Percentiles rank a stretch among this genome's conserved stretches.
These are phyloP conservation scores for Fraxinus excelsior DNA, from an alignment of 257 asterid species.

Conservation along the genomic window DNA sequence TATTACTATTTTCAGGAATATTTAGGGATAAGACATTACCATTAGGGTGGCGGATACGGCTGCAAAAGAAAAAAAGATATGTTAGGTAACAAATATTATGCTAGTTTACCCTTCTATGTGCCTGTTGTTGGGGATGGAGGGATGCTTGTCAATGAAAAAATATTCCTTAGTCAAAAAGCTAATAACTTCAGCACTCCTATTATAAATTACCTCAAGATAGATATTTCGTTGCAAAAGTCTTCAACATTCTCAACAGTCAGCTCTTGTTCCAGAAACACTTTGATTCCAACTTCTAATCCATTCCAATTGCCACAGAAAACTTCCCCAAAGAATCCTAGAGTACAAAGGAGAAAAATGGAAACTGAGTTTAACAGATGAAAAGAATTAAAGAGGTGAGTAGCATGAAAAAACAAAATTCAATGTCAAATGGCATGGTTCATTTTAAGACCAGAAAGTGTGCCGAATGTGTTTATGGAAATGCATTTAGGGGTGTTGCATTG, in stretches of 20 bases:
- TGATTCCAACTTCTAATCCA: constrained; percentile 79
- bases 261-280: constrained; percentile 83
- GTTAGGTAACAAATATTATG: constrained; percentile 32
- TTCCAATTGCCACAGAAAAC: constrained; percentile 91
- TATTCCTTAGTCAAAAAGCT: background rate
- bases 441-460: background rate
- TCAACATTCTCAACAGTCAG: constrained; percentile 76
- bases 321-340: constrained; percentile 90
- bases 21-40: constrained; percentile 55
- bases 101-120: background rate
- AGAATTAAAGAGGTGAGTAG: constrained; percentile 2
- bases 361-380: background rate
- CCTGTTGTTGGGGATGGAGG: background rate
- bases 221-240: constrained; percentile 91
- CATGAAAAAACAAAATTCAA: too few relatives aligned
- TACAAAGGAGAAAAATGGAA: constrained; percentile 4
- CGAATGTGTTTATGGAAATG: background rate
- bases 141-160: background rate
- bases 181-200: constrained; percentile 16
- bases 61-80: constrained; percentile 45
- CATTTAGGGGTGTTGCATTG: background rate
- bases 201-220: constrained; percentile 68
- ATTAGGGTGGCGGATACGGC: constrained; percentile 96
- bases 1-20: background rate
- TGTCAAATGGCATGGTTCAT: background rate